Percentiles rank a stretch among this genome's conserved stretches.
phyloP scores from a whole-genome alignment of 495 filamentous ascomycete species.

The Aspergillus heteromorphus region DNA sequence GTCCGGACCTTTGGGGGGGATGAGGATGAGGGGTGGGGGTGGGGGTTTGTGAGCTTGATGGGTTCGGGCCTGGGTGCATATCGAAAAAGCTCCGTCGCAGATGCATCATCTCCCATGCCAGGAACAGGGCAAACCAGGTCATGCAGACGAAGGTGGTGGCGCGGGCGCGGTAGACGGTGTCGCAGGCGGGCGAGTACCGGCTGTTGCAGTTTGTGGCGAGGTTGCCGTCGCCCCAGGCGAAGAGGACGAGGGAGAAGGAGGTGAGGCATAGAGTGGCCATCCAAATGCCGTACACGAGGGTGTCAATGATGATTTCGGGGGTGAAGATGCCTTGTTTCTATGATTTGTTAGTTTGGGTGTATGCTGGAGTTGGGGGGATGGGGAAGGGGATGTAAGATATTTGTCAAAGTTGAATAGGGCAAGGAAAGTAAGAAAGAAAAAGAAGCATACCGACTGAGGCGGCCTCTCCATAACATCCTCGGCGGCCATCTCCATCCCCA shows the following conservation, averaged over 20 bases:
- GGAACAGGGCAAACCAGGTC: conserved; percentile 70
- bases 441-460: conserved; percentile 49
- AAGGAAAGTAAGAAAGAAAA: neutral
- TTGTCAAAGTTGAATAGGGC: no score
- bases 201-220: conserved; percentile 62
- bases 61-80: conserved; percentile 52
- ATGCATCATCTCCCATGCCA: conserved; percentile 70
- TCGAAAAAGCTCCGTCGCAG: conserved; percentile 64
- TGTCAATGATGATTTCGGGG: conserved; percentile 61
- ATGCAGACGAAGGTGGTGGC: conserved; percentile 67
- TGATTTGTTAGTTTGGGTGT: conserved; percentile 26
- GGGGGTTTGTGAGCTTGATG: conserved; percentile 40
- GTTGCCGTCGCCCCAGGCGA: conserved; percentile 59
- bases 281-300: conserved; percentile 65
- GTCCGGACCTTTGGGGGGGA: neutral
- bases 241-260: conserved; percentile 62
- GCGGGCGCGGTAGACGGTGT: conserved; percentile 64
- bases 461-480: conserved; percentile 63
- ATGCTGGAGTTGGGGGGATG: neutral
- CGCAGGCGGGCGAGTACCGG: conserved; percentile 47
- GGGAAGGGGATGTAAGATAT: neutral
- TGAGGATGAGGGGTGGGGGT: conserved; percentile 34
- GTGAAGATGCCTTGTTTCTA: conserved; percentile 66
- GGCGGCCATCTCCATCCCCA: conserved; percentile 64
- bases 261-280: conserved; percentile 62